Base-by-base conservation (phyloP, 1,139 yeast species). In the Hansenula lynferdii region DNA sequence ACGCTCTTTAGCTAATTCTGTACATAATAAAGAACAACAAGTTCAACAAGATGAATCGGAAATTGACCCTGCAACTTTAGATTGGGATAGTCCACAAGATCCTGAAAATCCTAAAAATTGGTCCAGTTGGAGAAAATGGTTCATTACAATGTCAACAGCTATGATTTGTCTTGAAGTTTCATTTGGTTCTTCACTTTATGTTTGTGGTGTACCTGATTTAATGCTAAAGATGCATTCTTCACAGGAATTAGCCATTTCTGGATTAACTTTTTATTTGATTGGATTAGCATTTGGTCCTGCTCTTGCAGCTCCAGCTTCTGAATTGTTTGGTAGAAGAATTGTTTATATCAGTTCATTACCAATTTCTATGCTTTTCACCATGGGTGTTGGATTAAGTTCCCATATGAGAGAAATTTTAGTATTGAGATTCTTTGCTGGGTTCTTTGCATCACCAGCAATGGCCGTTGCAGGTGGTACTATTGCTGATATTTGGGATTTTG, bases 381-480 rank as follows among this genome's bases (percentile, higher is more conserved):
- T 82, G 82, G 92, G 90, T 41, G 82, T 82, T 38, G 90, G 86
- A 12, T 65, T 81, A 42, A 65, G 85, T 1, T 58, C 67, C 22
- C 74, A 80, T 46, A 77, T 82, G 44, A 62, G 74, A 38, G 67
- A 75, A 21, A 67, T 85, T 30, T 64, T 85, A 36, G 82, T 86
- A 2, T 64, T 85, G 38, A 69, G 97, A 49, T 85, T 87, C 57
- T 75, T 89, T 49, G 74, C 89, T 28, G 97, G 97, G 5, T 68
- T 83, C 24, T 70, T 84, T 42, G 85, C 94, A 1, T 78, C 92
- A 5, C 96, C 96, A 6, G 89, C 95, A 0, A 69, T 89, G 56
- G 80, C 95, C 5, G 78, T 85, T 49, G 96, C 92, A 11, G 94
- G 90, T 42, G 97, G 96, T 42, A 78, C 95, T 4, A 74, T 87